phyloP scores from a whole-genome alignment of 2,329 filamentous ascomycete genomes.

The Aspergillus proliferans region DNA sequence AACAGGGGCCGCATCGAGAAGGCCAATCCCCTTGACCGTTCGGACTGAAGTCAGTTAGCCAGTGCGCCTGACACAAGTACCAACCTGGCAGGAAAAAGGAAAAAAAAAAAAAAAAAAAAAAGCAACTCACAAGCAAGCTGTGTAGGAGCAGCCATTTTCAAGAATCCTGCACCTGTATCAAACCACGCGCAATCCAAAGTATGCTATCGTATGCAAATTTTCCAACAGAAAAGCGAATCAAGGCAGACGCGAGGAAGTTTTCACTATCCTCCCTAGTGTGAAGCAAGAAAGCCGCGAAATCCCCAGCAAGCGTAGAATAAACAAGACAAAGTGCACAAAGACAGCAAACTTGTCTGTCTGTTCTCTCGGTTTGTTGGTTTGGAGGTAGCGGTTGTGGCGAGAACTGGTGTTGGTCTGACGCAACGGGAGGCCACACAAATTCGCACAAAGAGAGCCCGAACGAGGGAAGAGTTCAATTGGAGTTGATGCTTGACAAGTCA shows the following conservation, averaged over 20 bases:
- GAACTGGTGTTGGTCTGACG: slow-evolving; percentile 10
- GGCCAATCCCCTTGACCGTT: slow-evolving; percentile 91
- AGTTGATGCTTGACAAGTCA: slow-evolving; percentile 46
- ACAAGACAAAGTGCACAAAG: not conserved
- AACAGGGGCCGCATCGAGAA: slow-evolving; percentile 83
- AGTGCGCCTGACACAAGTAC: slow-evolving; percentile 1
- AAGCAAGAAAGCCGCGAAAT: not conserved
- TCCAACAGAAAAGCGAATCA: not conserved
- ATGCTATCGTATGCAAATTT: not conserved
- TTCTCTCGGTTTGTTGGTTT: no score
- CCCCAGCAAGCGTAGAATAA: not conserved
- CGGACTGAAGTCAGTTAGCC: slow-evolving; percentile 54
- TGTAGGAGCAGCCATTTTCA: slow-evolving; percentile 73
- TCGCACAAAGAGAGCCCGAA: slow-evolving; percentile 16
- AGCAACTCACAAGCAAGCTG: slow-evolving; percentile 74
- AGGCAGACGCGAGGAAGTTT: not conserved
- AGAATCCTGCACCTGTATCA: slow-evolving; percentile 2
- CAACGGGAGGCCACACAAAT: slow-evolving; percentile 13
- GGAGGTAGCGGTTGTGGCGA: no score
- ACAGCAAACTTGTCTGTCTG: not conserved
- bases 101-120: not conserved
- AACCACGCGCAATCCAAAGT: not conserved
- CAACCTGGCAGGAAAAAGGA: not conserved
- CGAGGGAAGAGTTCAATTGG: slow-evolving; percentile 16
- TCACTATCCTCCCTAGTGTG: not conserved